A percentile compares a stretch with the other conserved stretches of the same genome.
Evolutionary conservation across 1,139 yeast genomes (phyloP).

Genomic region (Torulaspora globosa): DNA sequence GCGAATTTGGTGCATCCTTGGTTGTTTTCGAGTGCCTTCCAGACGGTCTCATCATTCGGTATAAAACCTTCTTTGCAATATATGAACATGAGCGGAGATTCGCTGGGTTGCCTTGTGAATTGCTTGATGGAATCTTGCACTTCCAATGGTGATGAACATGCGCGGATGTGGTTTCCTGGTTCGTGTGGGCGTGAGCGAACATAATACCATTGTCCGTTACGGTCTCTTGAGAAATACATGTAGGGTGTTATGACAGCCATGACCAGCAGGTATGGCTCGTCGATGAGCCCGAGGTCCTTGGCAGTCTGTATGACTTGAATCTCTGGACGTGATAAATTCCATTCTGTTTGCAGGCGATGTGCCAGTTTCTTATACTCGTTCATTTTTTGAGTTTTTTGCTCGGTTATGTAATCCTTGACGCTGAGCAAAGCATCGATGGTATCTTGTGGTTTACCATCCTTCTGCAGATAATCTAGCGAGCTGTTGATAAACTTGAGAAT

Average conservation of each 20-base stretch:
- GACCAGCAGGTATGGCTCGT: constrained; percentile 27
- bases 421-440: constrained; percentile 14
- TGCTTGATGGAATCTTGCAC: constrained; percentile 25
- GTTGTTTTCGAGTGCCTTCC: constrained; percentile 20
- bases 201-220: constrained; percentile 24
- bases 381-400: constrained; percentile 20
- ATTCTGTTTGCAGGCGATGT: constrained; percentile 26
- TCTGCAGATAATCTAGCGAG: constrained; percentile 25
- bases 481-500: constrained; percentile 28
- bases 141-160: constrained; percentile 18
- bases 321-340: constrained; percentile 33
- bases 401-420: constrained; percentile 21
- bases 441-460: constrained; percentile 15
- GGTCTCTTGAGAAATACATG: constrained; percentile 25
- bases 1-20: constrained; percentile 24
- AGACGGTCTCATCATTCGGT: constrained; percentile 19
- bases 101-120: constrained; percentile 28
- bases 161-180: constrained; percentile 20
- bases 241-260: constrained; percentile 32
- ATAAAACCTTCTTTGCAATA: constrained; percentile 23
- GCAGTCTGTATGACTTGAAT: constrained; percentile 26
- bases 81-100: constrained; percentile 32
- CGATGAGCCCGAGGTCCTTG: constrained; percentile 26
- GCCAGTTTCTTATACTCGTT: constrained; percentile 28
- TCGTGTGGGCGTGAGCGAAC: constrained; percentile 20